Base-by-base conservation (phyloP, 129 eudicot genomes). In the Tagetes erecta region DNA sequence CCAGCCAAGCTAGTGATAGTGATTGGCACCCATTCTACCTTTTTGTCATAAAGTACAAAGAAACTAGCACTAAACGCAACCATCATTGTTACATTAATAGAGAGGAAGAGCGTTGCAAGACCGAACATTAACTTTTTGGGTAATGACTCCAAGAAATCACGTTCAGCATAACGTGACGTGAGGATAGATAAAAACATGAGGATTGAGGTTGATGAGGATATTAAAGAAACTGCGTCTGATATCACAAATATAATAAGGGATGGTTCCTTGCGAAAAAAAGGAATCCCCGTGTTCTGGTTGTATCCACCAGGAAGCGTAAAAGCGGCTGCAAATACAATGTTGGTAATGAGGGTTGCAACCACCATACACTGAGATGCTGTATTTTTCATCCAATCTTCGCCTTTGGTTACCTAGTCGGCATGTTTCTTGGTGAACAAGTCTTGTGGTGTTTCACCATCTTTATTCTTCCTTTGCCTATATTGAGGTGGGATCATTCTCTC, bases 221-320 rank as follows among this genome's bases (percentile, higher is more conserved):
- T 55, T n/a, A 72, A 60, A 20, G 68, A 72, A 34, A 72, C 20
- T 2, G 65, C 27, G 20, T 72, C 68, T 1, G 76, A 31, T 6
- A 72, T 39, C 13, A 60, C 68, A 72, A 72, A 72, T 4, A 67
- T 9, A 44, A 67, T 67, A 20, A 67, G 56, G 13, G 30, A 0
- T 45, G 40, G 39, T 44, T 67, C 35, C 0, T 45, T 35, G 40
- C 40, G 72, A 27, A 45, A 67, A 67, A 44, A 67, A 9, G 72
- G 72, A 30, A 47, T 12, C 3, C 76, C 76, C 0, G 47, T 58
- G 37, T 59, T 2, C 5, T 58, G 10, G 12, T 69, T 59, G 27
- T 70, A 45, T 20, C 76, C 76, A 5, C 81, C 81, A 0, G 76
- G 81, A 47, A 59, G 58, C 20, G 76, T 78, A 78, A 78, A 78